Evolutionary conservation across 129 eudicot genomes (phyloP).

Genomic region (Arctium minus): DNA sequence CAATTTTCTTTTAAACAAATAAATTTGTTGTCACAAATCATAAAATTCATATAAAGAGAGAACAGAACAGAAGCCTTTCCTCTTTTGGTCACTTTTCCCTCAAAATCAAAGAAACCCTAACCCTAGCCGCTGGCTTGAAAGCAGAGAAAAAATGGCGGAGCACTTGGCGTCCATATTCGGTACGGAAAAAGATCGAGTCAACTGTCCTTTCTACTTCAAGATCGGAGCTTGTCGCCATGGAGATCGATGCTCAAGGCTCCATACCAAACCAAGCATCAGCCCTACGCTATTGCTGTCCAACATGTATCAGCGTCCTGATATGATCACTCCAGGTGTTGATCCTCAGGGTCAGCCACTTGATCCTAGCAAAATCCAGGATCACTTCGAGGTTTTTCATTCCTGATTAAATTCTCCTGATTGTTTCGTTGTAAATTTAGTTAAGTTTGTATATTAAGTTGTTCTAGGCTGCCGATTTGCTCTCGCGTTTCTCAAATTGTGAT

Average conservation of each 20-base stretch:
- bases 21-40: no score
- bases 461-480: neutral
- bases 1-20: no score
- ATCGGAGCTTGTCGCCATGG: conserved; percentile 97
- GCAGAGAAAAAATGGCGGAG: conserved; percentile 58
- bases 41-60: neutral
- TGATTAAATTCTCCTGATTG: neutral
- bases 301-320: conserved; percentile 93
- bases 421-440: neutral
- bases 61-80: neutral
- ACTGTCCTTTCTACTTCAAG: conserved; percentile 96
- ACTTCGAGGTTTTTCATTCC: conserved; percentile 57
- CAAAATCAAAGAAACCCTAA: conserved; percentile 23
- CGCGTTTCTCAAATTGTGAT: neutral
- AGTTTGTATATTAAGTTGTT: neutral
- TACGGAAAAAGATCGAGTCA: conserved; percentile 90
- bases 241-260: conserved; percentile 84
- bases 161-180: conserved; percentile 90
- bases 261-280: conserved; percentile 86
- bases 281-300: conserved; percentile 79
- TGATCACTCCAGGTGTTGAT: conserved; percentile 89
- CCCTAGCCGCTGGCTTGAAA: conserved; percentile 23
- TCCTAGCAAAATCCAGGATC: conserved; percentile 76
- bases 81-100: conserved; percentile 7
- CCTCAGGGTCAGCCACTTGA: conserved; percentile 86